phyloP scores from a whole-genome alignment of 352 stramenopile species.

The Thalassiosira pacifica region DNA sequence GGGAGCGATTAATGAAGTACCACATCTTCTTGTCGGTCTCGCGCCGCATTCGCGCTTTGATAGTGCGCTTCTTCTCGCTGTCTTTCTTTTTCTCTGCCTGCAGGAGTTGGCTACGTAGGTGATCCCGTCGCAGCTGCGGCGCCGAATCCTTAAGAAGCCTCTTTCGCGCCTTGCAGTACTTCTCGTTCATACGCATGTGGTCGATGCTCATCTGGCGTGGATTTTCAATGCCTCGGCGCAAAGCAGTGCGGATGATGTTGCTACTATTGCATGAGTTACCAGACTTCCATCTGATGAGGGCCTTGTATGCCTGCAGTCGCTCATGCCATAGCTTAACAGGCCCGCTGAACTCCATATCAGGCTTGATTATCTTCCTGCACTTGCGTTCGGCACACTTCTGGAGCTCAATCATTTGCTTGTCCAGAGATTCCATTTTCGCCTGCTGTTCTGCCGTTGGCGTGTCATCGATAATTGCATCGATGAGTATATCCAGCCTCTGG shows the following conservation, averaged over 20 bases:
- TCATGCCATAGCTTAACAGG: constrained; percentile 24
- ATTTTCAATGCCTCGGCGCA: neutral
- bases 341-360: constrained; percentile 14
- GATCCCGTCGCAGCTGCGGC: neutral
- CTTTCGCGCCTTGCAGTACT: neutral
- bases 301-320: constrained; percentile 9
- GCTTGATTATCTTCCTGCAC: constrained; percentile 29
- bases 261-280: constrained; percentile 1
- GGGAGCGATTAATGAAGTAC: constrained; percentile 22
- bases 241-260: neutral
- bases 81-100: neutral
- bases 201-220: neutral
- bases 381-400: constrained; percentile 11
- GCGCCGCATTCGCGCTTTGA: neutral
- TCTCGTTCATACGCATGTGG: neutral
- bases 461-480: neutral
- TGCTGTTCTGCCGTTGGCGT: constrained; percentile 2
- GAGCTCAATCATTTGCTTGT: constrained; percentile 15
- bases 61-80: neutral
- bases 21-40: constrained; percentile 36
- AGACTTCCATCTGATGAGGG: neutral
- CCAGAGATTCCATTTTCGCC: neutral
- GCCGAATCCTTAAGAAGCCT: neutral
- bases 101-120: neutral
- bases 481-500: neutral